A percentile compares a stretch with the other conserved stretches of the same genome.
These are phyloP conservation scores for Paramyrothecium sp. DNA, from an alignment of 2,329 filamentous ascomycete species.

Conservation along the genomic window DNA sequence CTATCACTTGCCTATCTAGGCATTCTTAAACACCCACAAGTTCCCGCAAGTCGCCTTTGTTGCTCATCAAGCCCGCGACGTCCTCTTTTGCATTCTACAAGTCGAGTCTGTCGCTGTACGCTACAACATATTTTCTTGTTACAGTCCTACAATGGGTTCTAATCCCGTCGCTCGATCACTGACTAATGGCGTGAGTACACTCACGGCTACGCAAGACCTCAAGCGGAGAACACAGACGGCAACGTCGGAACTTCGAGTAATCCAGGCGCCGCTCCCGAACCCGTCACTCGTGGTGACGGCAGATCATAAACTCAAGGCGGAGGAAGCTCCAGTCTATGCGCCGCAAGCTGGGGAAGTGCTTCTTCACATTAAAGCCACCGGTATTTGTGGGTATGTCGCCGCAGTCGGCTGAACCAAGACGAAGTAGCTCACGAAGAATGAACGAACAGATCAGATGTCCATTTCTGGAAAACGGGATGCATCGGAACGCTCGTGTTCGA, in stretches of 20 bases:
- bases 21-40: no score
- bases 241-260: background rate
- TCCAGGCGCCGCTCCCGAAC: conserved; percentile 27
- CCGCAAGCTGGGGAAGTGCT: conserved; percentile 55
- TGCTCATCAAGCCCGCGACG: no score
- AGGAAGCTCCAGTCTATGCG: conserved; percentile 55
- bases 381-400: conserved; percentile 56
- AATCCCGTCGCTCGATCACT: no score
- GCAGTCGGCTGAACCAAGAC: background rate
- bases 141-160: no score
- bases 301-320: conserved; percentile 56
- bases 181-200: no score
- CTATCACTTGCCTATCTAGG: no score
- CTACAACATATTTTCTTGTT: no score
- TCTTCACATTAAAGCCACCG: conserved; percentile 61
- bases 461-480: conserved; percentile 64
- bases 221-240: no score
- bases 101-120: no score
- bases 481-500: conserved; percentile 64
- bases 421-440: background rate
- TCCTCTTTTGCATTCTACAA: no score
- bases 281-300: conserved; percentile 46
- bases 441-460: conserved; percentile 56
- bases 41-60: no score
- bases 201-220: no score